phyloP scores from a whole-genome alignment of 2,329 filamentous ascomycete species.

The Cercospora nicotianae region DNA sequence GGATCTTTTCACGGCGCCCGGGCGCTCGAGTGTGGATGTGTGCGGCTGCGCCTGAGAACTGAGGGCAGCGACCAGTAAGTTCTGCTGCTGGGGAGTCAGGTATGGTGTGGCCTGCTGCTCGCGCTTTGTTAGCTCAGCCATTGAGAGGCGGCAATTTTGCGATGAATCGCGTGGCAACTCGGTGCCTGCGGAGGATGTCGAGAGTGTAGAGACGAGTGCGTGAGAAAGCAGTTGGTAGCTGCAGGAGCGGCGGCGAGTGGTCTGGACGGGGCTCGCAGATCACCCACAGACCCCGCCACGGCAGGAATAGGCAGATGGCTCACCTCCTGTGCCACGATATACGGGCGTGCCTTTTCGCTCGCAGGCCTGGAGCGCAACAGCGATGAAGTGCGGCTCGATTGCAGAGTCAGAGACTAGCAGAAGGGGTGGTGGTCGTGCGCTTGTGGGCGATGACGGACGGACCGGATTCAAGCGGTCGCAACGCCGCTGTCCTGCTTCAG shows the following conservation, averaged over 20 bases:
- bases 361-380: background rate
- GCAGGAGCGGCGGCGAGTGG: background rate
- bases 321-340: background rate
- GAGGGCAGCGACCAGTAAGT: constrained; percentile 51
- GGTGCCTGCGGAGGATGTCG: background rate
- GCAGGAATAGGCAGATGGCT: background rate
- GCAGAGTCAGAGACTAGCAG: background rate
- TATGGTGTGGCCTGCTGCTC: constrained; percentile 41
- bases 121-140: constrained; percentile 23
- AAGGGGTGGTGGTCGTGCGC: background rate
- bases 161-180: background rate
- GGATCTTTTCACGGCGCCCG: constrained; percentile 14
- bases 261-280: background rate
- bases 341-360: background rate
- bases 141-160: constrained; percentile 6
- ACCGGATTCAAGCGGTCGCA: background rate
- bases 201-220: background rate
- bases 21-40: constrained; percentile 19
- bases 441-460: background rate
- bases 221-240: constrained; percentile 1
- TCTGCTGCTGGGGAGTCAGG: constrained; percentile 46
- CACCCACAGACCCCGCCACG: background rate
- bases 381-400: too few relatives aligned
- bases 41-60: constrained; percentile 41
- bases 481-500: background rate